A percentile compares a stretch with the other conserved stretches of the same genome.
These are phyloP conservation scores for Monosporozyma servazzii DNA, from an alignment of 805 yeast genomes.

Conservation along the genomic window DNA sequence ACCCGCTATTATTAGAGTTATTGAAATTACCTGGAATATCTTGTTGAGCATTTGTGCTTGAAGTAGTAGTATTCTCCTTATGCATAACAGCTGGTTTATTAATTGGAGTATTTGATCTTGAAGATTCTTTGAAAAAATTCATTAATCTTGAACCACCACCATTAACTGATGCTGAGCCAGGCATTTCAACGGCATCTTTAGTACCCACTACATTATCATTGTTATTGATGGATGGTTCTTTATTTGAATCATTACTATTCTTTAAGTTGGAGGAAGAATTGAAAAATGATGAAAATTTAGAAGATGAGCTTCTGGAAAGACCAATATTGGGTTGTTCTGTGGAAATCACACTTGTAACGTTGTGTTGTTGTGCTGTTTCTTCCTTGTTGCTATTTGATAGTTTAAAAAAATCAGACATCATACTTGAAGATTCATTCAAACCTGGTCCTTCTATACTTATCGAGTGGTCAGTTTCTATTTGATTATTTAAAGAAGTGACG, in stretches of 20 bases:
- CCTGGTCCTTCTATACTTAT: background rate
- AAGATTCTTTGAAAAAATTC: constrained; percentile 22
- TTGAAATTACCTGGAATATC: background rate
- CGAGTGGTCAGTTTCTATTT: background rate
- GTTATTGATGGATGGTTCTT: background rate
- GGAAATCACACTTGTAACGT: background rate
- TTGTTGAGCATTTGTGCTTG: background rate
- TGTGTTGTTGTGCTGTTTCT: background rate
- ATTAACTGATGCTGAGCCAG: background rate
- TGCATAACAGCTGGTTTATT: background rate
- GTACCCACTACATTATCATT: background rate
- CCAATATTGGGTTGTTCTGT: background rate
- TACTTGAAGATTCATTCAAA: constrained; percentile 13
- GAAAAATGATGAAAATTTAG: constrained; percentile 32
- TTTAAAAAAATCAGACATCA: constrained; percentile 27
- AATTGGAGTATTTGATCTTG: constrained; percentile 7
- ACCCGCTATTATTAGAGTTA: background rate
- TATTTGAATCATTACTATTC: constrained; percentile 3
- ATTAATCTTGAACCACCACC: constrained; percentile 24
- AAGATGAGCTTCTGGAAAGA: constrained; percentile 16
- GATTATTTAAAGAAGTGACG: background rate
- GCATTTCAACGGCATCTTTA: background rate
- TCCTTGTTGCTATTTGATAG: constrained; percentile 2
- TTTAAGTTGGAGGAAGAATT: constrained; percentile 10
- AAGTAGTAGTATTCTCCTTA: background rate